Evolutionary conservation across 805 yeast species (phyloP), one percentile per base, ranked within the genome.

Genomic region (Scheffersomyces ergatensis): DNA sequence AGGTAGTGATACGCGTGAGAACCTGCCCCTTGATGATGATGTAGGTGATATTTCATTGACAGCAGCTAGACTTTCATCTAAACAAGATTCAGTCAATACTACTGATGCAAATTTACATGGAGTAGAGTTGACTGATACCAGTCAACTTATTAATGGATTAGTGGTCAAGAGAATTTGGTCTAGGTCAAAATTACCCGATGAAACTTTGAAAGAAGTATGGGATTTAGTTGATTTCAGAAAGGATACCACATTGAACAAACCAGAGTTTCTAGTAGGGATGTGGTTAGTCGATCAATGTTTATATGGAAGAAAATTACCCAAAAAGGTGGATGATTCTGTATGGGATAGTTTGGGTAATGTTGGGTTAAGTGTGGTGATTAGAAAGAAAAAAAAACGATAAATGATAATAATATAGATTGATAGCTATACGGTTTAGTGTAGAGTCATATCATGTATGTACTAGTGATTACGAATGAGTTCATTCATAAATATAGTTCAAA

Each of bases 281-380:
- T 93, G 99, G 99, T 63, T 90, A 4, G 90, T 93, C 2, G 99
- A 93, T 60, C 99, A 93, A 63, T 87, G 97, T 57, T 70, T 93
- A 12, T 93, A 92, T 57, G 99, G 99, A 0, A 72, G 95, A 30
- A 93, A 93, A 58, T 65, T 93, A 36, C 98, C 99, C 0, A 74
- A 77, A 44, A 63, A 63, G 29, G 77, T 93, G 5, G 81, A 77
- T 31, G 78, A 76, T 4, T 75, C 72, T 21, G 81, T 92, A 1
- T 93, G 98, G 98, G 76, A 78, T 33, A 85, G 95, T 59, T 85
- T 86, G 11, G 75, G 75, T 27, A 68, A 66, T 33, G 62, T 75
- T 11, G 79, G 78, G 2, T 49, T 69, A 4, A 63, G 55, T 46
- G 67, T 54, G 37, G 68, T 59, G 1, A 44, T 69, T n/a, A 67